Conservation (phyloP, 345 rosid species). For the Rhodomyrtus tomentosa region DNA sequence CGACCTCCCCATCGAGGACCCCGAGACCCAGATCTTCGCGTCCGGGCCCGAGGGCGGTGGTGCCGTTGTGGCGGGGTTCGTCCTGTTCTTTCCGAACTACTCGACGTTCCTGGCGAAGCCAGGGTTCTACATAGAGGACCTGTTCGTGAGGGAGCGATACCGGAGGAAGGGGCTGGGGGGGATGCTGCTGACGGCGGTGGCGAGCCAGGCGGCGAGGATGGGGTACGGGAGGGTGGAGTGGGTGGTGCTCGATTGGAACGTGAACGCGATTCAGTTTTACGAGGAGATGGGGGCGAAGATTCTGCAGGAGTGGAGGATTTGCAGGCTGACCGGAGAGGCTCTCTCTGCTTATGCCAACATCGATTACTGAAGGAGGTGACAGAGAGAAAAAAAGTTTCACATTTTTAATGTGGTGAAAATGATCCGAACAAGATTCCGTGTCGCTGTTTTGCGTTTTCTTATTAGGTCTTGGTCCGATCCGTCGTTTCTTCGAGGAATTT, state of each 20-base stretch:
- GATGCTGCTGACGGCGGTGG: slow-evolving; percentile 71
- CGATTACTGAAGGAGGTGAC: not conserved
- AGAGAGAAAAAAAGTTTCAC: not conserved
- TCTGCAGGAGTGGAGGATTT: slow-evolving; percentile 68
- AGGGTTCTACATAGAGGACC: slow-evolving; percentile 74
- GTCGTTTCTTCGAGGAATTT: not conserved
- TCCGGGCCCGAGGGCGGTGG: slow-evolving; percentile 13
- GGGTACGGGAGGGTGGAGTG: slow-evolving; percentile 85
- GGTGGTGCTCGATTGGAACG: slow-evolving; percentile 91
- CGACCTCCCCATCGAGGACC: slow-evolving; percentile 44
- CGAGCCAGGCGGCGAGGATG: slow-evolving; percentile 78
- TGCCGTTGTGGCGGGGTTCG: slow-evolving; percentile 66
- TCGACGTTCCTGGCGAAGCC: slow-evolving; percentile 61
- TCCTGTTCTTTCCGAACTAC: slow-evolving; percentile 70
- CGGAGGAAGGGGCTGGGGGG: slow-evolving; percentile 73
- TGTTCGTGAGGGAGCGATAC: slow-evolving; percentile 73
- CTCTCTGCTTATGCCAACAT: slow-evolving; percentile 52
- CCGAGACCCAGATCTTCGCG: slow-evolving; percentile 34
- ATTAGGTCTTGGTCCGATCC: not conserved
- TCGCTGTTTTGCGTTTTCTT: not conserved
- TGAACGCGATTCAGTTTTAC: slow-evolving; percentile 67
- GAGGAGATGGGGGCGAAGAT: slow-evolving; percentile 85
- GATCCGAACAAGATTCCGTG: not conserved
- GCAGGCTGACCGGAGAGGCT: slow-evolving; percentile 75
- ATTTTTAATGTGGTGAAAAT: not conserved